A percentile compares a stretch with the other conserved stretches of the same genome.
Conservation (phyloP, 352 stramenopile genomes). For the Pythium periplocum region DNA sequence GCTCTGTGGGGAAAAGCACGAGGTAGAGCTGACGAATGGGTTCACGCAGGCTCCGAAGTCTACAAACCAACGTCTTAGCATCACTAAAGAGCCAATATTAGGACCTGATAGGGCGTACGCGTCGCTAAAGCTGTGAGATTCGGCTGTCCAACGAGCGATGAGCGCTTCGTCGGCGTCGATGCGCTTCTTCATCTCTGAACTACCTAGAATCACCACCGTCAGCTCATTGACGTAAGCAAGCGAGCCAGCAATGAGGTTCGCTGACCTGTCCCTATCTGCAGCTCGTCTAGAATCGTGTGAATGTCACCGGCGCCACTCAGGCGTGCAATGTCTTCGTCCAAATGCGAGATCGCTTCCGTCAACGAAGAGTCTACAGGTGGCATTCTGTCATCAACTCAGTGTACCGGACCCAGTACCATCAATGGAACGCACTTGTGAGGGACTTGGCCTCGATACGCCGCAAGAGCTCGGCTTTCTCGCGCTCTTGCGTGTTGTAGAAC, state of each 20-base stretch:
- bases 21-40: constrained; percentile 48
- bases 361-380: constrained; percentile 32
- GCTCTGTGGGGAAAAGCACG: constrained; percentile 40
- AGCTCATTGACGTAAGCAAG: too few species aligned
- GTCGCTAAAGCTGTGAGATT: constrained; percentile 44
- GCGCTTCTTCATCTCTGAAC: constrained; percentile 38
- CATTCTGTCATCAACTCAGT: background rate
- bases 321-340: constrained; percentile 49
- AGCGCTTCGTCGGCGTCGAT: constrained; percentile 42
- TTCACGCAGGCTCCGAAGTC: constrained; percentile 43
- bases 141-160: constrained; percentile 42
- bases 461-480: constrained; percentile 42
- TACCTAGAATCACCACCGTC: background rate
- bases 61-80: constrained; percentile 7
- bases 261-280: constrained; percentile 29
- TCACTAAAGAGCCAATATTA: background rate
- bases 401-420: background rate
- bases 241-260: background rate
- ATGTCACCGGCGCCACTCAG: constrained; percentile 43
- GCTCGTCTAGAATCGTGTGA: constrained; percentile 29
- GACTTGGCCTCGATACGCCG: constrained; percentile 48
- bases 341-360: constrained; percentile 36
- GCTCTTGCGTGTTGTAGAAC: constrained; percentile 58
- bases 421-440: constrained; percentile 27
- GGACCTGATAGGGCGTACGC: constrained; percentile 17